Evolutionary conservation across 805 yeast species (phyloP), one percentile per base, ranked within the genome.

Genomic region (Starmerella apis): DNA sequence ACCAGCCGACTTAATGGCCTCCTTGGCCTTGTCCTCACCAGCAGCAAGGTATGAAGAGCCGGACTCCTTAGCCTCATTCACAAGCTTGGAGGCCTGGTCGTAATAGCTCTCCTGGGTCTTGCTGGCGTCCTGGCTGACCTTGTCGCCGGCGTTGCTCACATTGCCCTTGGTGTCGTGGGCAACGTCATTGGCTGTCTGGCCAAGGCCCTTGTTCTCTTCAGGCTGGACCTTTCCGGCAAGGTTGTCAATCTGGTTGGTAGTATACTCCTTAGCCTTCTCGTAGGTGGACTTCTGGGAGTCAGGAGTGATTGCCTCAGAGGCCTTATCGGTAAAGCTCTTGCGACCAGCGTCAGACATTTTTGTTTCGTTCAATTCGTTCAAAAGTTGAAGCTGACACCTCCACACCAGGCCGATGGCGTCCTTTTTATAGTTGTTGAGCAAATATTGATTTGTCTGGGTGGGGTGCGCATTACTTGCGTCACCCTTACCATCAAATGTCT

Each of bases 401-500:
- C 18, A 86, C 84, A 77, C 95, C 95, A 86, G 86, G 63, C 95
- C 87, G 65, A 86, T 86, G 88, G 59, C 13, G 69, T 16, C 9
- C 42, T 31, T 49, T 53, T 28, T 53, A 53, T 53, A 50, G 47
- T 45, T n/a, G n/a, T n/a, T 38, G 31, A 5, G 43, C 31, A 23
- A 14, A 16, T 16, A 19, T 8, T 11, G 16, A 19, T 19, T 14
- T 28, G 25, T 14, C 11, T 18, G 31, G 31, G 31, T 38, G 25
- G 39, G 24, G 39, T 19, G 39, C 25, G 25, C 22, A 10, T 7
- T 13, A n/a, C 20, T 6, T 33, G 37, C 37, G 20, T 10, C 20
- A 33, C 37, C 37, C 37, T 11, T n/a, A 22, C 37, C 37, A 19
- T 4, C 22, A 3, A 11, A 16, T 22, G 37, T 22, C 37, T n/a